A percentile compares a stretch with the other conserved stretches of the same genome.
These are phyloP conservation scores for Darksidea phi DNA, from an alignment of 495 filamentous ascomycete species.

Conservation along the genomic window DNA sequence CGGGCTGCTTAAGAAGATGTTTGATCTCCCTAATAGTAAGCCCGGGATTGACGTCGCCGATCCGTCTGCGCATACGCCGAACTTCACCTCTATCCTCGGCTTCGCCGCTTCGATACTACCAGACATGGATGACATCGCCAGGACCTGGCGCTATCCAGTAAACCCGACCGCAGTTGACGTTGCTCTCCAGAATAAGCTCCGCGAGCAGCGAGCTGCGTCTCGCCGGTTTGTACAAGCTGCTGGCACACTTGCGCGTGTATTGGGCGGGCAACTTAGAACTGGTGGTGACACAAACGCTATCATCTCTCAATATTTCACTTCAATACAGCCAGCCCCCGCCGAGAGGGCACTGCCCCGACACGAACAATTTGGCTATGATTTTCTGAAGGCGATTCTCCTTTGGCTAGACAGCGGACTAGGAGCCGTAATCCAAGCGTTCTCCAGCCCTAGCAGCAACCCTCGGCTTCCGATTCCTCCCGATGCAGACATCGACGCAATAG, in stretches of 20 bases:
- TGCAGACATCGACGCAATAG: conserved; percentile 53
- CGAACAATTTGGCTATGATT: conserved; percentile 61
- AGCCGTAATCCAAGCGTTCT: conserved; percentile 57
- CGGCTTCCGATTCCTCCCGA: conserved; percentile 56
- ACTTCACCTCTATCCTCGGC: conserved; percentile 52
- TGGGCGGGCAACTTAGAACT: conserved; percentile 52
- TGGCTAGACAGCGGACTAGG: conserved; percentile 61
- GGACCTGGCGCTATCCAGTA: conserved; percentile 60
- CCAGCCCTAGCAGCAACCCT: conserved; percentile 41
- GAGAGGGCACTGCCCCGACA: conserved; percentile 47
- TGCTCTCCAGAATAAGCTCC: conserved; percentile 55
- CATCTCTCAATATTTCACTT: conserved; percentile 44
- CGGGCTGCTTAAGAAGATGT: conserved; percentile 59
- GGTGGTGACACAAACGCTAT: conserved; percentile 37
- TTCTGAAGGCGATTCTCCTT: conserved; percentile 62
- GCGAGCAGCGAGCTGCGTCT: conserved; percentile 56
- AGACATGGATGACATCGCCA: conserved; percentile 57
- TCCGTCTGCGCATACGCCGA: conserved; percentile 42
- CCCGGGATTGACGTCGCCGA: conserved; percentile 35
- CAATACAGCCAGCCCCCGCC: conserved; percentile 50
- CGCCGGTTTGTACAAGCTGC: conserved; percentile 69
- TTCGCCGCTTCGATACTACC: conserved; percentile 52
- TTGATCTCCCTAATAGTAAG: conserved; percentile 48
- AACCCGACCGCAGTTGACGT: conserved; percentile 56
- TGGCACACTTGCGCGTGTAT: conserved; percentile 56